These are phyloP conservation scores for Fragaria ananassa DNA, from an alignment of 306 rosid species.

Conservation along the genomic window DNA sequence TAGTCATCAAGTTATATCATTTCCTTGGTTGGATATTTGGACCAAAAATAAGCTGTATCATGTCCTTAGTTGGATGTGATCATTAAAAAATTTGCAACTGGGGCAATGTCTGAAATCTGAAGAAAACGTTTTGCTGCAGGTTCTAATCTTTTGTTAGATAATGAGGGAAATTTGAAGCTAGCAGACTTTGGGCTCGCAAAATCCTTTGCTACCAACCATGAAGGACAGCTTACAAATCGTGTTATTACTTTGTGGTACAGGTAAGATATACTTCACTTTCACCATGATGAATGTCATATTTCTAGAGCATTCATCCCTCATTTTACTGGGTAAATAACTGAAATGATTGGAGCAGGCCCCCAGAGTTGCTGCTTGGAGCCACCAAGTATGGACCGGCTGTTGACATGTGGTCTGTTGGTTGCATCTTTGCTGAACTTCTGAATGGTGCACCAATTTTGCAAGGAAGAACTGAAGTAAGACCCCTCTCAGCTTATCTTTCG, in stretches of 20 bases:
- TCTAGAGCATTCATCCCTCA: neutral
- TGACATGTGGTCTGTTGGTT: conserved; percentile 82
- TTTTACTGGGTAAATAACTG: neutral
- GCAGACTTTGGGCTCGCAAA: conserved; percentile 77
- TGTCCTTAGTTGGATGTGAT: neutral
- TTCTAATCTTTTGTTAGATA: conserved; percentile 71
- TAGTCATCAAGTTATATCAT: conserved; percentile 1
- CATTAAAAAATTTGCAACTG: conserved; percentile 11
- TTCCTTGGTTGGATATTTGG: neutral
- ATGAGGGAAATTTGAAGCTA: conserved; percentile 64
- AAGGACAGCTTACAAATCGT: conserved; percentile 65
- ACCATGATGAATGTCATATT: neutral
- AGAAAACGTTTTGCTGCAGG: conserved; percentile 39
- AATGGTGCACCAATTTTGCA: conserved; percentile 64
- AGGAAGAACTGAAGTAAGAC: conserved; percentile 66
- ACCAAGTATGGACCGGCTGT: conserved; percentile 75
- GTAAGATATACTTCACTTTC: conserved; percentile 26
- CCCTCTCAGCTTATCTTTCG: neutral
- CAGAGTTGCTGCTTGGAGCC: conserved; percentile 68
- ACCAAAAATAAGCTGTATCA: neutral
- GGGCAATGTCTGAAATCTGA: conserved; percentile 5
- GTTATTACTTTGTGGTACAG: conserved; percentile 76
- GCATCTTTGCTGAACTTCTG: conserved; percentile 75
- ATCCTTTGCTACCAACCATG: conserved; percentile 47
- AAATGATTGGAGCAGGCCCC: conserved; percentile 52